A percentile compares a stretch with the other conserved stretches of the same genome.
Conservation (phyloP, 805 yeast species). For the Monosporozyma aerobia region DNA sequence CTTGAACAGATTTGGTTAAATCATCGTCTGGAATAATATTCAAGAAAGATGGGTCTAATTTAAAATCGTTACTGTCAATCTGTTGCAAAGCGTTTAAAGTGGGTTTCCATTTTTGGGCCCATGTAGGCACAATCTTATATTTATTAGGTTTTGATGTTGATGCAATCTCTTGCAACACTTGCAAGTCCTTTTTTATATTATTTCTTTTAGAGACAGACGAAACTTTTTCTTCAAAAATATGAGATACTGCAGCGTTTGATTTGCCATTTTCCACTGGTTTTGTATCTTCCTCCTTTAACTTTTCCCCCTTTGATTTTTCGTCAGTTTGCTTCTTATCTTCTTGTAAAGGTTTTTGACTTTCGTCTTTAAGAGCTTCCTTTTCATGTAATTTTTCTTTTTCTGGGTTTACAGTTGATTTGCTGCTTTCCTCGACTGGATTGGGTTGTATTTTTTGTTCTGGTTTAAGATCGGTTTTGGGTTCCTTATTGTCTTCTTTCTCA, state of each 20-base stretch:
- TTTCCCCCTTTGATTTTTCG: not conserved
- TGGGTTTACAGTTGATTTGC: not conserved
- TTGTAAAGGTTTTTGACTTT: not conserved
- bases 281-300: not conserved
- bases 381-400: not conserved
- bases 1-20: conserved; percentile 69
- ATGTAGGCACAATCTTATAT: conserved; percentile 59
- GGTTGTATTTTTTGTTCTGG: not conserved
- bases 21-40: conserved; percentile 73
- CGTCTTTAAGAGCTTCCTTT: not conserved
- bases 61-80: conserved; percentile 25
- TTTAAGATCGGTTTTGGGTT: not conserved
- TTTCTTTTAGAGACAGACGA: conserved; percentile 25
- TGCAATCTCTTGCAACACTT: conserved; percentile 23
- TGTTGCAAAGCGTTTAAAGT: conserved; percentile 27
- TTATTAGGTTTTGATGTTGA: conserved; percentile 45
- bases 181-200: conserved; percentile 25
- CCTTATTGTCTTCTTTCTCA: not conserved
- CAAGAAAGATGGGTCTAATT: conserved; percentile 38
- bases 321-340: not conserved
- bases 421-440: not conserved
- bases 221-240: conserved; percentile 27
- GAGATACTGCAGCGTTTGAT: conserved; percentile 9
- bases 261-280: not conserved
- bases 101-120: conserved; percentile 75